A percentile compares a stretch with the other conserved stretches of the same genome.
Conservation (phyloP, 805 yeast genomes). For the Candida montana region DNA sequence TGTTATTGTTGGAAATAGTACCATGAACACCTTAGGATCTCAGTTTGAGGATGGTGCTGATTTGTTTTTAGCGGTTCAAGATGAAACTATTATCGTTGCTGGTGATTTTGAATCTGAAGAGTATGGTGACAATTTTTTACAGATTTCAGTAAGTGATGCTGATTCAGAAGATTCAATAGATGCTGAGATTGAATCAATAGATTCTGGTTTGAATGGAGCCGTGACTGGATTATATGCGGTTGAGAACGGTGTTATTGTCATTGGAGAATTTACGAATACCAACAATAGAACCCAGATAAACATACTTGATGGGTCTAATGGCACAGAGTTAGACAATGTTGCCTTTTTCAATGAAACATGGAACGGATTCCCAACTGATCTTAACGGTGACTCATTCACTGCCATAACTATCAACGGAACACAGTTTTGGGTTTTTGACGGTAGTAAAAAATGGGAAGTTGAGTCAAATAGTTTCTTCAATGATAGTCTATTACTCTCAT, state of each 20-base stretch:
- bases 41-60: conserved; percentile 34
- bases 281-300: conserved; percentile 27
- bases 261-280: conserved; percentile 42
- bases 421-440: conserved; percentile 37
- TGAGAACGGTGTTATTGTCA: conserved; percentile 34
- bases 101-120: conserved; percentile 41
- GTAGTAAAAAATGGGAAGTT: conserved; percentile 37
- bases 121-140: conserved; percentile 35
- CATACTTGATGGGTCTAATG: conserved; percentile 25
- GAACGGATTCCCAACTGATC: conserved; percentile 37
- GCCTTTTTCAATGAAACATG: conserved; percentile 36
- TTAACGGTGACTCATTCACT: conserved; percentile 5
- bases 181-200: conserved; percentile 20
- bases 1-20: conserved; percentile 41
- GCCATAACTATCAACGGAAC: conserved; percentile 30
- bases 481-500: conserved; percentile 21
- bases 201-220: conserved; percentile 37
- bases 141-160: conserved; percentile 24
- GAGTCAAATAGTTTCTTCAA: conserved; percentile 32
- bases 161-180: conserved; percentile 13
- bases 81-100: conserved; percentile 37
- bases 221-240: conserved; percentile 30
- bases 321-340: conserved; percentile 31
- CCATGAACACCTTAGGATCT: conserved; percentile 30
- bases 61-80: conserved; percentile 30